These are phyloP conservation scores for Sphagnurus paluster DNA, from an alignment of 1,284 basidiomycete genomes.

Conservation along the genomic window DNA sequence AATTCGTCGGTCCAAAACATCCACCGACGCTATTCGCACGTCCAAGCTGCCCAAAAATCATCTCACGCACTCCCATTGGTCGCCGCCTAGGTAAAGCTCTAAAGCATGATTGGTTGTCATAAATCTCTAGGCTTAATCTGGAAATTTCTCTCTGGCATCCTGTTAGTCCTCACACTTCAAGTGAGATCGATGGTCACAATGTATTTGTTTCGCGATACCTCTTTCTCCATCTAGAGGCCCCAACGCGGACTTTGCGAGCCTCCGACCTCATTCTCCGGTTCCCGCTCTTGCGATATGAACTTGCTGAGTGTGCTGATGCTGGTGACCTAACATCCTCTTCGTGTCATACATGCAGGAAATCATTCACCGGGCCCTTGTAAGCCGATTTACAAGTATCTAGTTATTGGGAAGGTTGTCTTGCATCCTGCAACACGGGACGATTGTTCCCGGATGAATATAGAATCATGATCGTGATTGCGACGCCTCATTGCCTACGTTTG, in stretches of 20 bases:
- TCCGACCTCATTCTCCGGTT: conserved; percentile 20
- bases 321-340: not conserved
- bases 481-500: not conserved
- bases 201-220: not conserved
- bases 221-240: conserved; percentile 13
- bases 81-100: too few species aligned
- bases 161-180: too few species aligned
- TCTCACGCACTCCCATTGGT: too few species aligned
- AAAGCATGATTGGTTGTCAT: too few species aligned
- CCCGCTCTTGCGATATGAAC: not conserved
- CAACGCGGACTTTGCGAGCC: conserved; percentile 24
- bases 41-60: not conserved
- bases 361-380: not conserved
- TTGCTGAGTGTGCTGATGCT: not conserved
- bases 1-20: conserved; percentile 21
- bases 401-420: not conserved
- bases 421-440: conserved; percentile 4
- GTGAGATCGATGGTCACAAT: too few species aligned
- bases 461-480: conserved; percentile 4
- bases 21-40: conserved; percentile 15
- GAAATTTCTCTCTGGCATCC: too few species aligned
- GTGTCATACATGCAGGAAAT: not conserved
- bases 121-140: too few species aligned
- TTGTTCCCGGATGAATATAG: too few species aligned
- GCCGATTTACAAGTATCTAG: not conserved